These are phyloP conservation scores for Lecanicillium sp. DNA, from an alignment of 2,329 filamentous ascomycete species.

Conservation along the genomic window DNA sequence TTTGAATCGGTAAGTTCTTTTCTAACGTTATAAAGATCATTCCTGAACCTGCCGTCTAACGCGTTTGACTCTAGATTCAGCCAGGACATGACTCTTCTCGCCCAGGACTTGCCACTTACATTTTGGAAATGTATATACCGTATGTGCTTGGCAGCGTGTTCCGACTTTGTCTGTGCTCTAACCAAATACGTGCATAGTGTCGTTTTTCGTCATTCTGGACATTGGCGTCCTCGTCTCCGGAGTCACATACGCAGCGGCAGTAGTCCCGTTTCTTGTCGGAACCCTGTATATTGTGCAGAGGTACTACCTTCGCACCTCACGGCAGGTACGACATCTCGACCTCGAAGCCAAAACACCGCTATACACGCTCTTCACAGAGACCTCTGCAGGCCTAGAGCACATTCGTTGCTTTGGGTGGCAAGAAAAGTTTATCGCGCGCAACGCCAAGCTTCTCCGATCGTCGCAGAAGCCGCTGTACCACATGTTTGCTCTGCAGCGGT, in stretches of 20 bases:
- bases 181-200: background rate
- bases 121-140: conserved; percentile 6
- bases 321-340: conserved; percentile 26
- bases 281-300: conserved; percentile 20
- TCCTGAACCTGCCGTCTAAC: conserved; percentile 12
- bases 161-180: background rate
- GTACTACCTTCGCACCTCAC: conserved; percentile 26
- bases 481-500: conserved; percentile 45
- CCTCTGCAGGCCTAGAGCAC: conserved; percentile 34
- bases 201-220: conserved; percentile 3
- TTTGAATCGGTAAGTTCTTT: background rate
- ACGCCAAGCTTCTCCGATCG: conserved; percentile 35
- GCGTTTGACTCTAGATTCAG: conserved; percentile 17
- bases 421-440: conserved; percentile 29
- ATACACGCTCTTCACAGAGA: conserved; percentile 31
- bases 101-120: conserved; percentile 14
- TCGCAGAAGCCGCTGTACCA: conserved; percentile 49
- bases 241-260: conserved; percentile 16
- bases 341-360: conserved; percentile 26
- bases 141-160: background rate
- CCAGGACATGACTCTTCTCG: conserved; percentile 18
- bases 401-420: conserved; percentile 48
- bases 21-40: conserved; percentile 12
- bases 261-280: conserved; percentile 16
- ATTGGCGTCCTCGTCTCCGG: background rate